Evolutionary conservation across 2,329 filamentous ascomycete species (phyloP), one percentile per base, ranked within the genome.

Genomic region (Hypoxylon sp.): DNA sequence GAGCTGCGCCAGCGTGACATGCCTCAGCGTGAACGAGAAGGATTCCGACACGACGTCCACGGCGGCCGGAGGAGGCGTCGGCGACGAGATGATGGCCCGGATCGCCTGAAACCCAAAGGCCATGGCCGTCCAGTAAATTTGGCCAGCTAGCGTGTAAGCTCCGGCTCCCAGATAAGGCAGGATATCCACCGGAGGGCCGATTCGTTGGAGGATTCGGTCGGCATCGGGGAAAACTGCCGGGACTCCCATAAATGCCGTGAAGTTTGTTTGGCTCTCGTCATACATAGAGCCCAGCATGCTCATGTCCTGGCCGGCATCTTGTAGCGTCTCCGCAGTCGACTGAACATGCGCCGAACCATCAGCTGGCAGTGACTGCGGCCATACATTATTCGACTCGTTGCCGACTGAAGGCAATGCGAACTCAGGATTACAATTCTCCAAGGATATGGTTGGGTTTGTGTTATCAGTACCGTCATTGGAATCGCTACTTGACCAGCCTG

Each of bases 61-160:
- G 13, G 60, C 60, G 1, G 53, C 60, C 10, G 53, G 57, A 4
- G 60, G 57, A n/a, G 60, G 54, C 13, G 53, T 26, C 7, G 47
- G 15, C 3, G 57, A 55, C 6, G 46, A 45, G 26, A 49, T 20
- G 38, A 60, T 45, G 6, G 60, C 43, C 2, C 48, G 51, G 17
- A 61, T 38, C 6, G 60, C 54, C 17, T 63, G 57, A 29, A 63
- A 64, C 4, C 55, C 56, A 27, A 60, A 64, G 3, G 59, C 54
- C 42, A 64, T 31, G 1, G 60, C 47, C 6, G 59, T 33, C 62
- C 62, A 64, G 43, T 63, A 63, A n/a, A 64, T 31, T 10, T 60
- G 59, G 4, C 59, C 62, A 3, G 59, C 49, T n/a, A 64, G 4
- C 3, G 50, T 63, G 21, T 64, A 63, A 4, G 60, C 56, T 1